A percentile compares a stretch with the other conserved stretches of the same genome.
These are phyloP conservation scores for Leptodermis oblonga DNA, from an alignment of 257 asterid genomes.

Conservation along the genomic window DNA sequence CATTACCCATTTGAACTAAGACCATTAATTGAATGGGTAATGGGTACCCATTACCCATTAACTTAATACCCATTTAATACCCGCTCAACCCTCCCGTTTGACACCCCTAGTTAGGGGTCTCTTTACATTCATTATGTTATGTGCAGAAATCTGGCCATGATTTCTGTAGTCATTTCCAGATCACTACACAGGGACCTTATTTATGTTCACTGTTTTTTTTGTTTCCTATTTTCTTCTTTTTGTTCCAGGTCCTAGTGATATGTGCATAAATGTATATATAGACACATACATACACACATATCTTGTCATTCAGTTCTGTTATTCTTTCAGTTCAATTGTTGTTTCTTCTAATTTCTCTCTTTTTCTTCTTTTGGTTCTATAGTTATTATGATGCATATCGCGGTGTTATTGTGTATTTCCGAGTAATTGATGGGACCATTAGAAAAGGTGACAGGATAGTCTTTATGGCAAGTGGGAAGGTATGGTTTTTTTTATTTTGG, in stretches of 20 bases:
- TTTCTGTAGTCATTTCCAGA: background rate
- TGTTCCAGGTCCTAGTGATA: background rate
- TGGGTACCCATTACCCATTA: too few species aligned
- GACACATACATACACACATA: too few species aligned
- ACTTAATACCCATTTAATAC: too few species aligned
- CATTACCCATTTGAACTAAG: too few species aligned
- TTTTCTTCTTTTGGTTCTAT: conserved; percentile 24
- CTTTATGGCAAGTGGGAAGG: conserved; percentile 99
- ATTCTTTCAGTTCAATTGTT: background rate
- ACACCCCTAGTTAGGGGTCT: too few species aligned
- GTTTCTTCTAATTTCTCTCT: conserved; percentile 8
- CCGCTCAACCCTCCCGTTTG: too few species aligned
- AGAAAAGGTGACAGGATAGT: conserved; percentile 79
- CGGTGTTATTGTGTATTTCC: conserved; percentile 93
- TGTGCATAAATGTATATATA: background rate
- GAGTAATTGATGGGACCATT: conserved; percentile 83
- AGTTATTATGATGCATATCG: conserved; percentile 97
- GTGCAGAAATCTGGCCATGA: background rate
- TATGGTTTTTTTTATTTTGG: conserved; percentile 22
- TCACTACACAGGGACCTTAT: too few species aligned
- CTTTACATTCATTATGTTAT: background rate
- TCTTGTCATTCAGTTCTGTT: background rate
- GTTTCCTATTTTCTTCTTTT: background rate
- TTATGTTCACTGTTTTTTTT: background rate
- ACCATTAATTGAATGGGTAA: too few species aligned